These are phyloP conservation scores for Articulospora tetracladia DNA, from an alignment of 495 filamentous ascomycete genomes.

Conservation along the genomic window DNA sequence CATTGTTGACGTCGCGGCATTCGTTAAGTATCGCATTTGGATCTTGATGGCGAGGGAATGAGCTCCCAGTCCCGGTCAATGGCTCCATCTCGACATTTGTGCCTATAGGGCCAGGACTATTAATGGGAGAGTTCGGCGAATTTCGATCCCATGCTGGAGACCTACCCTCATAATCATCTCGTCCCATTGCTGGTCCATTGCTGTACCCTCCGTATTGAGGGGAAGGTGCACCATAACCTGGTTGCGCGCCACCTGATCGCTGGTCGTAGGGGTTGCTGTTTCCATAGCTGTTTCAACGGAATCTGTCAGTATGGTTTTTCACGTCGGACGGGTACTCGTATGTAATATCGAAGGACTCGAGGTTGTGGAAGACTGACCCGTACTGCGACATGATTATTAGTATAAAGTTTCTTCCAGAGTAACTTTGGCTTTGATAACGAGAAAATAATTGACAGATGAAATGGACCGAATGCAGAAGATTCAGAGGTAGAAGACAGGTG, in stretches of 20 bases:
- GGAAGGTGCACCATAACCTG: slow-evolving; percentile 30
- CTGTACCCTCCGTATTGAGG: slow-evolving; percentile 31
- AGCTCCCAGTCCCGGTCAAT: slow-evolving; percentile 42
- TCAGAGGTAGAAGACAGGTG: background rate
- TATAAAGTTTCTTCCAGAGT: slow-evolving; percentile 23
- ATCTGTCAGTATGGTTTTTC: slow-evolving; percentile 1
- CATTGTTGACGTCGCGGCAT: slow-evolving; percentile 70
- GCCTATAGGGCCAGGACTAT: slow-evolving; percentile 23
- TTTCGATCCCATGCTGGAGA: slow-evolving; percentile 8
- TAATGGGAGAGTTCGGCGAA: slow-evolving; percentile 11
- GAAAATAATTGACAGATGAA: slow-evolving; percentile 8
- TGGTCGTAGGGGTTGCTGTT: slow-evolving; percentile 51
- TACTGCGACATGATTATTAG: slow-evolving; percentile 27
- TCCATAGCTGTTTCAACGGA: slow-evolving; percentile 29
- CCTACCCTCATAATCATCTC: slow-evolving; percentile 45
- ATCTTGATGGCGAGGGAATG: slow-evolving; percentile 41
- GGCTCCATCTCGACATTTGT: slow-evolving; percentile 62
- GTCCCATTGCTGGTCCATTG: slow-evolving; percentile 37
- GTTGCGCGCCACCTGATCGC: slow-evolving; percentile 23
- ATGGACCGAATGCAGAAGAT: background rate
- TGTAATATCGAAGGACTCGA: background rate
- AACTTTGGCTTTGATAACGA: slow-evolving; percentile 19
- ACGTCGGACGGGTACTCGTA: background rate
- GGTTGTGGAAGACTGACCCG: slow-evolving; percentile 16
- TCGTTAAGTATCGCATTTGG: slow-evolving; percentile 79